Conservation (phyloP, 768 basidiomycete genomes). For the Mycena filopes region DNA sequence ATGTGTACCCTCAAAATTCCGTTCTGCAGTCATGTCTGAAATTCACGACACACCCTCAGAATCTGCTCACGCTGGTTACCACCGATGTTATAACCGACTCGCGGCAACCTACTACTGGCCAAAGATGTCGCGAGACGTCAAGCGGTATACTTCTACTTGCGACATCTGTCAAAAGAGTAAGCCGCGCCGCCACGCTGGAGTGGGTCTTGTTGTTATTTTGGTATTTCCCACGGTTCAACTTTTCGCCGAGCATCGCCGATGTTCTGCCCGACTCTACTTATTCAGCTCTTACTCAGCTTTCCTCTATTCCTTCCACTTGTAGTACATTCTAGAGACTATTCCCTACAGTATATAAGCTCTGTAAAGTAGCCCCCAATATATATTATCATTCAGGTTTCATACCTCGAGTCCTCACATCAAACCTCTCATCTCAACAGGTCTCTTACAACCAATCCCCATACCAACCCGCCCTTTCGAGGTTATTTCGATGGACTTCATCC, state of each 20-base stretch:
- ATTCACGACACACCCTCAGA: conserved; percentile 36
- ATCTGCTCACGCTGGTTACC: conserved; percentile 42
- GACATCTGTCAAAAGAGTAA: conserved; percentile 43
- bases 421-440: too few species aligned
- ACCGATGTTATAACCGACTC: conserved; percentile 38
- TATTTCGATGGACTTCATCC: conserved; percentile 49
- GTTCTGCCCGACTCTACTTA: too few species aligned
- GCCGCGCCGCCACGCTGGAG: conserved; percentile 38
- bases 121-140: conserved; percentile 39
- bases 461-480: conserved; percentile 44
- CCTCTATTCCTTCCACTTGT: too few species aligned
- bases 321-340: too few species aligned
- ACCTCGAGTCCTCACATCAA: too few species aligned
- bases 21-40: conserved; percentile 34
- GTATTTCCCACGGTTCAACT: too few species aligned
- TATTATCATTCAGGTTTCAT: too few species aligned
- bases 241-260: too few species aligned
- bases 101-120: conserved; percentile 44
- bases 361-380: too few species aligned
- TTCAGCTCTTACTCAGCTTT: too few species aligned
- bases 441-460: conserved; percentile 47
- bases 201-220: too few species aligned
- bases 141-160: conserved; percentile 36
- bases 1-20: conserved; percentile 39
- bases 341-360: too few species aligned